phyloP scores from a whole-genome alignment of 768 basidiomycete species.

The Coprinopsis cinerea region DNA sequence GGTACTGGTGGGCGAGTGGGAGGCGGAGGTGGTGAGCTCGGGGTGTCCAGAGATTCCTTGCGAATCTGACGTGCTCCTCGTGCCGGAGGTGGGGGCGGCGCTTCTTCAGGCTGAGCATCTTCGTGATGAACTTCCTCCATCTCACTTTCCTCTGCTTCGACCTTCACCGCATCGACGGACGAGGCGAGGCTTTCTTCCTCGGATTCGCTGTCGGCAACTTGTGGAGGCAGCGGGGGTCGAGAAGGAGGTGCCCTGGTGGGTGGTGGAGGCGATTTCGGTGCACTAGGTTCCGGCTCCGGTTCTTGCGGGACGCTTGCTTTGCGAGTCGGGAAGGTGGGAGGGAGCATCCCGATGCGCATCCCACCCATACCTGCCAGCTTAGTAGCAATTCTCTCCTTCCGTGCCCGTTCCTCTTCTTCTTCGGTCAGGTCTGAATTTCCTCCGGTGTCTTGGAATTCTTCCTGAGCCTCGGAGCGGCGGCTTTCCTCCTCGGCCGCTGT shows the following conservation, averaged over 20 bases:
- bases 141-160: constrained; percentile 70
- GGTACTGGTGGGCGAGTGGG: constrained; percentile 48
- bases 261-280: constrained; percentile 15
- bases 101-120: constrained; percentile 36
- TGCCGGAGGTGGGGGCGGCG: constrained; percentile 51
- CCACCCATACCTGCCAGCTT: constrained; percentile 53
- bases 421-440: constrained; percentile 29
- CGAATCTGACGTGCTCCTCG: constrained; percentile 27
- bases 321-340: constrained; percentile 30
- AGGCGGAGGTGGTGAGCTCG: constrained; percentile 15
- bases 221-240: constrained; percentile 20
- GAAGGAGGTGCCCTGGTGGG: constrained; percentile 7
- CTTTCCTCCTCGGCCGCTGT: constrained; percentile 19
- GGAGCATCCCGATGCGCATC: constrained; percentile 54
- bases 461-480: constrained; percentile 12
- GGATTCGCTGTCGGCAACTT: constrained; percentile 32
- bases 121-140: constrained; percentile 60
- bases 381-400: constrained; percentile 47
- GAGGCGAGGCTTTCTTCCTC: constrained; percentile 38
- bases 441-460: constrained; percentile 19
- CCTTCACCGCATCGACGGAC: constrained; percentile 57
- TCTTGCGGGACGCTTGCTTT: constrained; percentile 22
- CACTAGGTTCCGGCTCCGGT: constrained; percentile 14
- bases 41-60: constrained; percentile 8
- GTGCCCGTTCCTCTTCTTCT: constrained; percentile 59